Percentiles rank a stretch among this genome's conserved stretches.
phyloP scores from a whole-genome alignment of 139 green algal genomes.

The Yamagishiella unicocca region DNA sequence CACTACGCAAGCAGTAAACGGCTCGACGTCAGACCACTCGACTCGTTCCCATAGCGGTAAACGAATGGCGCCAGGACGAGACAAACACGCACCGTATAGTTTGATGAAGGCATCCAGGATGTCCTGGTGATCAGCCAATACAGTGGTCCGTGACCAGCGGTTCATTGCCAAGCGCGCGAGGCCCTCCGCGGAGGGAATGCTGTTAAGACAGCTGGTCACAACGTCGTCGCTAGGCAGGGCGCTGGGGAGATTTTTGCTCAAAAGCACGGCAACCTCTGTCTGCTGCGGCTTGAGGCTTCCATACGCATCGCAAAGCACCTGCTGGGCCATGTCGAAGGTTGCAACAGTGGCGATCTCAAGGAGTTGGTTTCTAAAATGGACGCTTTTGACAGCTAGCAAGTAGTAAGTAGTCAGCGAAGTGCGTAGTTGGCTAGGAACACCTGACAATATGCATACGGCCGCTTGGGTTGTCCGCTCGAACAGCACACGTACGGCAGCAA shows the following conservation, averaged over 20 bases:
- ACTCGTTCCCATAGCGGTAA: too few species aligned
- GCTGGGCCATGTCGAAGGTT: constrained; percentile 13
- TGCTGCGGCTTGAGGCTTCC: constrained; percentile 31
- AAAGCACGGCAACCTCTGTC: constrained; percentile 15
- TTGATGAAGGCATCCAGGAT: constrained; percentile 39
- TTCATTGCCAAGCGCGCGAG: constrained; percentile 11
- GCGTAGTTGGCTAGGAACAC: too few species aligned
- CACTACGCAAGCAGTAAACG: constrained; percentile 20
- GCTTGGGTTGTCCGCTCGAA: too few species aligned
- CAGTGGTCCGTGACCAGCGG: constrained; percentile 22
- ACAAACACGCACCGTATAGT: constrained; percentile 1
- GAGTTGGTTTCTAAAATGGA: neutral
- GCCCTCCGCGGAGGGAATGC: constrained; percentile 10
- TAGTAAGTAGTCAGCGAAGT: too few species aligned
- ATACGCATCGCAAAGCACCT: constrained; percentile 25
- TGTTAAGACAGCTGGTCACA: neutral
- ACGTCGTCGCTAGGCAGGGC: neutral
- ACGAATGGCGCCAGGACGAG: too few species aligned
- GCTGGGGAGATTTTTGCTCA: constrained; percentile 4
- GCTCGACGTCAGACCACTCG: too few species aligned
- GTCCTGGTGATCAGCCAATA: constrained; percentile 11
- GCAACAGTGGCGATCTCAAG: constrained; percentile 24
- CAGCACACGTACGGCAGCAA: too few species aligned
- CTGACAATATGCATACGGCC: too few species aligned
- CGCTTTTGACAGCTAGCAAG: too few species aligned